Conservation (phyloP, 305 asterid genomes). For the Caryopteris hybrid region DNA sequence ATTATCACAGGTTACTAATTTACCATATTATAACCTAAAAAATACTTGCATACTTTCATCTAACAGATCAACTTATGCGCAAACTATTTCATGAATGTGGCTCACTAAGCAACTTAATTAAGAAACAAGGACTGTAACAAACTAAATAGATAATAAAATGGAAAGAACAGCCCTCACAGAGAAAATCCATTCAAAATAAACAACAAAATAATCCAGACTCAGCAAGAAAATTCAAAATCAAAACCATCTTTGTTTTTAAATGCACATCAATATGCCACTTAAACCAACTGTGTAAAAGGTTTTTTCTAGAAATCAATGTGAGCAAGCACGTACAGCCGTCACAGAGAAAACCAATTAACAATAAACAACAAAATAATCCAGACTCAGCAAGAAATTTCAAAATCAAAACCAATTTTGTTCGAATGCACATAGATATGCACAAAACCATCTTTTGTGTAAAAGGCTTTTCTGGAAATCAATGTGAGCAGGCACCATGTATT, state of each 20-base stretch:
- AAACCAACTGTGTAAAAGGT: not conserved
- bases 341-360: not conserved
- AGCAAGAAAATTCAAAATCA: not conserved
- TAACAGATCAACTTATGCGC: not conserved
- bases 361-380: not conserved
- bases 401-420: not conserved
- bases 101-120: not conserved
- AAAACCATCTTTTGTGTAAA: not conserved
- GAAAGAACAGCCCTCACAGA: not conserved
- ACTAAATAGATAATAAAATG: not conserved
- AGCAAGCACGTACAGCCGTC: not conserved
- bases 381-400: not conserved
- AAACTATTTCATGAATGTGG: not conserved
- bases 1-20: not conserved
- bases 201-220: not conserved
- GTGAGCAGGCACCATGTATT: not conserved
- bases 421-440: not conserved
- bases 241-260: not conserved
- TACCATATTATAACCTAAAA: not conserved
- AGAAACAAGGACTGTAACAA: not conserved
- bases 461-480: not conserved
- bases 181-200: not conserved
- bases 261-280: not conserved
- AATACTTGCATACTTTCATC: not conserved
- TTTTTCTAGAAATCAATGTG: not conserved